Conservation (phyloP, 169 alveolate species). For the Plasmodium coatneyi region DNA sequence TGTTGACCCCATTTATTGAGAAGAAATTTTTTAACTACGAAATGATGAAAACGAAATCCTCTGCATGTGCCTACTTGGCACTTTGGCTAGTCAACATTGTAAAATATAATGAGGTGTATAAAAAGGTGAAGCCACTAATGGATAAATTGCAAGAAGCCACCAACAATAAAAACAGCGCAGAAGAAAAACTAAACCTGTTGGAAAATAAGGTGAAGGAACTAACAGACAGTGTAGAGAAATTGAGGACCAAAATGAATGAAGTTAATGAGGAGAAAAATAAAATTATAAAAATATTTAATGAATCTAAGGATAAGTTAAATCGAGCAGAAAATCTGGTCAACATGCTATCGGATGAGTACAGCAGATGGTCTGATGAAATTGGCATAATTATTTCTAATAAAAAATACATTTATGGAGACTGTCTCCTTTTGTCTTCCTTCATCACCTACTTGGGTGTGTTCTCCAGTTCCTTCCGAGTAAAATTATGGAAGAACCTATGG, state of each 20-base stretch:
- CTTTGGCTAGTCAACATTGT: constrained; percentile 95
- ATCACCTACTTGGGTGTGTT: constrained; percentile 97
- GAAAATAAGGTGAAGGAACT: constrained; percentile 90
- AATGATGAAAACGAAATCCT: constrained; percentile 93
- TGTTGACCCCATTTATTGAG: constrained; percentile 90
- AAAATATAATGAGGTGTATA: constrained; percentile 93
- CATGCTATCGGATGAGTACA: constrained; percentile 95
- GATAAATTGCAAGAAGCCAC: constrained; percentile 93
- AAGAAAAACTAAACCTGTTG: constrained; percentile 92
- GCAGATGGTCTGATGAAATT: constrained; percentile 96
- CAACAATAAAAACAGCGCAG: constrained; percentile 90
- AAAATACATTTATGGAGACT: constrained; percentile 94
- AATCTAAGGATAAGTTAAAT: constrained; percentile 90
- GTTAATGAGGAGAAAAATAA: constrained; percentile 91
- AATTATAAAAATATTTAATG: constrained; percentile 92
- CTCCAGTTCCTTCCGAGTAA: constrained; percentile 91
- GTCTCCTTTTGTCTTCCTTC: constrained; percentile 95
- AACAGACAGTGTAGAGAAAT: constrained; percentile 87
- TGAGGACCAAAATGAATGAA: constrained; percentile 90
- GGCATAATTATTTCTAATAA: constrained; percentile 89
- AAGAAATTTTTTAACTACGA: constrained; percentile 93
- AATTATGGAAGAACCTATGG: constrained; percentile 93
- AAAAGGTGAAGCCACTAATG: constrained; percentile 94
- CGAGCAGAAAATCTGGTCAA: constrained; percentile 95
- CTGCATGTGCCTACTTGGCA: constrained; percentile 96